Base-by-base conservation (phyloP, 192 early-diverging fungal genomes). In the Martensiomyces pterosporus region DNA sequence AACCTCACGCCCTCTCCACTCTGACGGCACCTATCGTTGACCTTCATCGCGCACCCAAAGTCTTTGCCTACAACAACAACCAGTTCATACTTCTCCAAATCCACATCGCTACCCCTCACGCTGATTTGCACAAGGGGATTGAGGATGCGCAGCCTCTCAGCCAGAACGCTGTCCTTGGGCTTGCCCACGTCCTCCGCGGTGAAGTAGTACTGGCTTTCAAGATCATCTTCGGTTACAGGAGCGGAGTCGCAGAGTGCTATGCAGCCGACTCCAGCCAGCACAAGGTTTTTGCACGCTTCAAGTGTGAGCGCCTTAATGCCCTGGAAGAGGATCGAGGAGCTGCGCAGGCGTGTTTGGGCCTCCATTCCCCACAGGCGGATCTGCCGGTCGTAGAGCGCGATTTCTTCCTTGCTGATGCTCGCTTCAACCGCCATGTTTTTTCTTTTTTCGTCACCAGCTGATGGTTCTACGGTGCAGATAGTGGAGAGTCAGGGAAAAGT, bases 291-390 rank as follows among this genome's bases (percentile, higher is more conserved):
- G 71, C 83, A 79, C 17, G 91, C 75, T 58, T 98, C 95, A 47
- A 86, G 88, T 26, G 81, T 82, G 27, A 95, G 63, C 0, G 83
- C 85, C 38, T 73, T 82, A 15, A 90, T 61, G 8, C 88, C 87
- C 15, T 76, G 63, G 17, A 97, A 62, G 17, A 91, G 76, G 42
- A 97, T 83, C 4, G 80, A 76, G 25, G 91, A 67, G 22, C 80
- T 83, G 37, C 88, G 76, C 67, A 98, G 92, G 48, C 93, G 65
- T 46, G 80, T 80, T 56, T 98, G 95, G 21, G 93, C 89, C 49
- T 95, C 91, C 39, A 97, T 49, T 9, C 95, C 95, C 95, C 95
- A 98, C 16, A 98, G 75, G 42, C 95, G 80, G 59, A 98, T 98
- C 78, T 98, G 95, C 19, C 95, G 77, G 79, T 98, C 95, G 43